phyloP scores from a whole-genome alignment of 257 asterid genomes.

The Salvia splendens region DNA sequence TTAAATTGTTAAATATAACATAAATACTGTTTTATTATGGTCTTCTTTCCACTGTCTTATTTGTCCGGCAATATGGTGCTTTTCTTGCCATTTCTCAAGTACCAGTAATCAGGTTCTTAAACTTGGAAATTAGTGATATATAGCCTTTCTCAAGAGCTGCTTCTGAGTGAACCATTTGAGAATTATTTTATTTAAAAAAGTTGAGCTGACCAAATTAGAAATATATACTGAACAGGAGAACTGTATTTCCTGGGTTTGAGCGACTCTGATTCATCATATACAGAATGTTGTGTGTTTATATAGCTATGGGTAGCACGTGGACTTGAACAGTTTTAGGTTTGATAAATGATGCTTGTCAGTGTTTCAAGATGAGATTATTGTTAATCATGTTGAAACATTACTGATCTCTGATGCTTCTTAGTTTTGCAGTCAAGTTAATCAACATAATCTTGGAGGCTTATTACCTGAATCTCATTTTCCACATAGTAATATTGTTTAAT shows the following conservation, averaged over 20 bases:
- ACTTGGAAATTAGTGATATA: slow-evolving; percentile 1
- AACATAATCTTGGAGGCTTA: not conserved
- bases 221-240: slow-evolving; percentile 4
- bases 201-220: slow-evolving; percentile 12
- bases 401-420: not conserved
- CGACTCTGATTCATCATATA: not conserved
- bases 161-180: not conserved
- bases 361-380: slow-evolving; percentile 3
- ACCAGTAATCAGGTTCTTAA: not conserved
- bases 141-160: not conserved
- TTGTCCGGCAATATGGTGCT: not conserved
- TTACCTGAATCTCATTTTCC: slow-evolving; percentile 11
- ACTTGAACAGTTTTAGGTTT: not conserved
- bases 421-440: not conserved
- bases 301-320: slow-evolving; percentile 10
- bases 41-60: slow-evolving; percentile 11
- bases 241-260: slow-evolving; percentile 4
- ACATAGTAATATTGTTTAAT: not conserved
- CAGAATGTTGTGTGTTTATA: slow-evolving; percentile 6
- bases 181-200: not conserved
- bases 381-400: not conserved
- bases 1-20: not conserved
- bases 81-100: slow-evolving; percentile 4
- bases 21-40: slow-evolving; percentile 4
- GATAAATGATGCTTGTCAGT: not conserved